Percentiles rank a stretch among this genome's conserved stretches.
These are phyloP conservation scores for Deinandra increscens DNA, from an alignment of 129 eudicot genomes.

Conservation along the genomic window DNA sequence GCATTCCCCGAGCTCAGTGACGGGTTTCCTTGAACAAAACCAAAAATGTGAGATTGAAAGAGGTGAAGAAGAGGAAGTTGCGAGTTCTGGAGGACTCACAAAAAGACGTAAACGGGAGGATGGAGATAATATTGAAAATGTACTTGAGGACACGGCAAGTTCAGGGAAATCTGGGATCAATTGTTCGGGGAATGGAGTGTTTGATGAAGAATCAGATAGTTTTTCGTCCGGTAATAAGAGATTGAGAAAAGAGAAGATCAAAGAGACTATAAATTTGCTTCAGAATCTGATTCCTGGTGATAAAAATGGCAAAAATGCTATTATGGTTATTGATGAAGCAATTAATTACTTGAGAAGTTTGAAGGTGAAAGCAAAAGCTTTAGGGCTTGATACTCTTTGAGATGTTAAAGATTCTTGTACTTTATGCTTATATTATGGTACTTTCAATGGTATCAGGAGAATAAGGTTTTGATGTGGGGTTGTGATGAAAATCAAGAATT, in stretches of 20 bases:
- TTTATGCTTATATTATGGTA: conserved; percentile 6
- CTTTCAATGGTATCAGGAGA: conserved; percentile 3
- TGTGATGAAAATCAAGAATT: conserved; percentile 13
- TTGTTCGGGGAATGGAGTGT: conserved; percentile 31
- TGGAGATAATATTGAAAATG: conserved; percentile 29
- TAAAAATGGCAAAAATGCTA: conserved; percentile 58
- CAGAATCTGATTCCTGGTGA: conserved; percentile 62
- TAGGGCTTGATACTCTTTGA: conserved; percentile 56
- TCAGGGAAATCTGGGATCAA: conserved; percentile 37
- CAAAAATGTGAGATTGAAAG: conserved; percentile 3
- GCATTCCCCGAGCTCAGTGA: conserved; percentile 66
- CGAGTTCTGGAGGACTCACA: conserved; percentile 47
- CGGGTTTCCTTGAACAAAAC: conserved; percentile 8
- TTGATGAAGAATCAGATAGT: conserved; percentile 32
- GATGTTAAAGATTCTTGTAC: not conserved
- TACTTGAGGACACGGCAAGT: conserved; percentile 41
- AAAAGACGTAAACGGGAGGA: conserved; percentile 48
- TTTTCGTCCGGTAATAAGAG: conserved; percentile 45
- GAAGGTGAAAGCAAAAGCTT: conserved; percentile 64
- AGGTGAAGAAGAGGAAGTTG: conserved; percentile 61
- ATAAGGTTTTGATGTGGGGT: conserved; percentile 25
- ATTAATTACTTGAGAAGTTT: conserved; percentile 56
- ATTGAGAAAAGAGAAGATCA: conserved; percentile 50
- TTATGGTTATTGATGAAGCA: conserved; percentile 77
- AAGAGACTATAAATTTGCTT: conserved; percentile 57